Conservation (phyloP, 345 rosid genomes). For the Viola odorata region DNA sequence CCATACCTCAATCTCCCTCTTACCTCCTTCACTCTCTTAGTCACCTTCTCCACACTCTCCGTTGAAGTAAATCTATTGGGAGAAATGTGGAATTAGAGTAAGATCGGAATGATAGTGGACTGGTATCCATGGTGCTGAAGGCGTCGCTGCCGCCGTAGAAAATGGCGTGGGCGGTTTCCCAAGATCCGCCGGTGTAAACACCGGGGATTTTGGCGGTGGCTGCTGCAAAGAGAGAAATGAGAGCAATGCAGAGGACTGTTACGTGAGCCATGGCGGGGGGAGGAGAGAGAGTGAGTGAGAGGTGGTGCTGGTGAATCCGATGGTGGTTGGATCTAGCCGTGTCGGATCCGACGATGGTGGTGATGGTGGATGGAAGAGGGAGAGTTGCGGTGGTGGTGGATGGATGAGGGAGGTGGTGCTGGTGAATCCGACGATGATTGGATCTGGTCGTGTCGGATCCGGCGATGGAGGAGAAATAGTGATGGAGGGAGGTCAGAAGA, state of each 20-base stretch:
- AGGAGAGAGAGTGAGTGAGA: neutral
- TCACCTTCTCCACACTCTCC: conserved; percentile 42
- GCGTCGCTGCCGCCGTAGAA: conserved; percentile 3
- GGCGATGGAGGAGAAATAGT: too few species aligned
- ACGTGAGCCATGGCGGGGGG: neutral
- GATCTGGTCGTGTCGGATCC: too few species aligned
- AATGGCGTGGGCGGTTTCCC: neutral
- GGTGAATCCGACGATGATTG: too few species aligned
- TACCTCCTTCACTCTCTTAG: conserved; percentile 48
- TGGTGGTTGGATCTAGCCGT: too few species aligned
- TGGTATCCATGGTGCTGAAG: neutral
- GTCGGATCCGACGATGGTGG: too few species aligned
- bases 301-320: too few species aligned
- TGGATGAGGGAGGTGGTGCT: too few species aligned
- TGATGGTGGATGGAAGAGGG: too few species aligned
- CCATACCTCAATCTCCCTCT: conserved; percentile 64
- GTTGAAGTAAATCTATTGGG: conserved; percentile 48
- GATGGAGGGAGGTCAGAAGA: too few species aligned
- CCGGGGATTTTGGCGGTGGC: neutral
- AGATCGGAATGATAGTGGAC: too few species aligned
- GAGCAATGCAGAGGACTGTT: neutral
- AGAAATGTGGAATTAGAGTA: too few species aligned
- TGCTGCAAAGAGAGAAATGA: neutral
- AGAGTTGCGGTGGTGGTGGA: too few species aligned
- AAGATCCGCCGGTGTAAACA: neutral